Percentiles rank a stretch among this genome's conserved stretches.
Evolutionary conservation across 129 eudicot genomes (phyloP).

Genomic region (Rutidosis leptorrhynchoides): DNA sequence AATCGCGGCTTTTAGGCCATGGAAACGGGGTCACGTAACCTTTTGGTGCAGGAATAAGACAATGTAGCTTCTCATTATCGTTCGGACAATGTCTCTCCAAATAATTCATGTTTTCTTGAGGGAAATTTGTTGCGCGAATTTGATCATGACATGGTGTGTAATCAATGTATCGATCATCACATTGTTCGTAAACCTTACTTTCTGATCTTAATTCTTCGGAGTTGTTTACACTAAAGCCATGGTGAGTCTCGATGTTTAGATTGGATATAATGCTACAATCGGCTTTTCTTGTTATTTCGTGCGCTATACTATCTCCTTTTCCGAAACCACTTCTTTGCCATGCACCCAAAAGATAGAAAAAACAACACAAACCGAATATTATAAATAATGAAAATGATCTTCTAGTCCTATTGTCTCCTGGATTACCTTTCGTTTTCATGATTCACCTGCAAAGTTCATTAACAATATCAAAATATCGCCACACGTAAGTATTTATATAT

Average conservation of each 20-base stretch:
- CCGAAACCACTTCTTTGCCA: conserved; percentile 70
- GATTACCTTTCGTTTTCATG: no score
- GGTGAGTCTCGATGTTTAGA: conserved; percentile 49
- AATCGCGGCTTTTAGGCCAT: conserved; percentile 36
- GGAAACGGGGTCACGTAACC: conserved; percentile 34
- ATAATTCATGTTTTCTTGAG: conserved; percentile 32
- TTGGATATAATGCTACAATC: conserved; percentile 50
- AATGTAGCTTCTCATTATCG: conserved; percentile 43
- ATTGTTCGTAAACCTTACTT: conserved; percentile 32
- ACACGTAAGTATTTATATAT: no score
- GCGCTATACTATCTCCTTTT: conserved; percentile 63
- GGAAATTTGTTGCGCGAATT: conserved; percentile 34
- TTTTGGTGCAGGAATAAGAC: conserved; percentile 62
- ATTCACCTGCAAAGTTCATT: no score
- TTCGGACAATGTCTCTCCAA: conserved; percentile 51
- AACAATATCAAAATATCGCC: no score
- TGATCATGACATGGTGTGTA: conserved; percentile 53
- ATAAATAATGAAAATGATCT: conserved; percentile 41
- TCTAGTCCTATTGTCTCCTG: no score
- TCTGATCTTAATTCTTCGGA: conserved; percentile 25
- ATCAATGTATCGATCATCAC: conserved; percentile 43
- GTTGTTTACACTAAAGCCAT: conserved; percentile 34
- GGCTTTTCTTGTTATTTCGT: conserved; percentile 40
- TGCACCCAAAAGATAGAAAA: conserved; percentile 58
- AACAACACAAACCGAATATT: conserved; percentile 50